Percentiles rank a stretch among this genome's conserved stretches.
Evolutionary conservation across 2,329 filamentous ascomycete species (phyloP).

Genomic region (Botrytis deweyae): DNA sequence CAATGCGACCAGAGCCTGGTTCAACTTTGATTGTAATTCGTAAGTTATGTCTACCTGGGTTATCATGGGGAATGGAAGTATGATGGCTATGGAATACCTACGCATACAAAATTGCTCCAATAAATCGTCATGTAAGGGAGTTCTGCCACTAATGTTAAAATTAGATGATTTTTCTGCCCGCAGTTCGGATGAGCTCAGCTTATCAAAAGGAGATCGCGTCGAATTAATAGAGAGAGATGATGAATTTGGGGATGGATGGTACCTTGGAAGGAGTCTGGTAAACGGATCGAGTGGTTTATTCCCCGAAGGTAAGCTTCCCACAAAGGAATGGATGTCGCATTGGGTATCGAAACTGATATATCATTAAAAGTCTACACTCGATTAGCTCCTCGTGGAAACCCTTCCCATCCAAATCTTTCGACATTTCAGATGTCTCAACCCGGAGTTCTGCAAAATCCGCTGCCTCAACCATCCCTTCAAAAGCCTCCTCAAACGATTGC

Average conservation of each 20-base stretch:
- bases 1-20: conserved; percentile 56
- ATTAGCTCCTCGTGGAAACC: conserved; percentile 38
- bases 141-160: background rate
- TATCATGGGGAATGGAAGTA: background rate
- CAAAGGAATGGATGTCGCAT: conserved; percentile 6
- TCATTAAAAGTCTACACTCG: conserved; percentile 39
- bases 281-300: conserved; percentile 77
- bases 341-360: conserved; percentile 24
- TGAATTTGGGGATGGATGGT: conserved; percentile 88
- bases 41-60: conserved; percentile 54
- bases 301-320: conserved; percentile 63
- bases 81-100: conserved; percentile 13
- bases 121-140: conserved; percentile 4
- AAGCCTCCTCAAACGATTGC: background rate
- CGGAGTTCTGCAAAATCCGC: conserved; percentile 20
- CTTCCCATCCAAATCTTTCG: conserved; percentile 34
- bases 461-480: conserved; percentile 12
- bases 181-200: conserved; percentile 87
- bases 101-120: conserved; percentile 7
- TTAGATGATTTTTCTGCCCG: conserved; percentile 89
- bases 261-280: conserved; percentile 69
- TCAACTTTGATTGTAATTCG: conserved; percentile 70
- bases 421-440: conserved; percentile 26
- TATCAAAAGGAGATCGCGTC: conserved; percentile 80
- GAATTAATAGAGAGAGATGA: conserved; percentile 83